Evolutionary conservation across 148 eudicot genomes (phyloP).

Genomic region (Linanthus parryae): DNA sequence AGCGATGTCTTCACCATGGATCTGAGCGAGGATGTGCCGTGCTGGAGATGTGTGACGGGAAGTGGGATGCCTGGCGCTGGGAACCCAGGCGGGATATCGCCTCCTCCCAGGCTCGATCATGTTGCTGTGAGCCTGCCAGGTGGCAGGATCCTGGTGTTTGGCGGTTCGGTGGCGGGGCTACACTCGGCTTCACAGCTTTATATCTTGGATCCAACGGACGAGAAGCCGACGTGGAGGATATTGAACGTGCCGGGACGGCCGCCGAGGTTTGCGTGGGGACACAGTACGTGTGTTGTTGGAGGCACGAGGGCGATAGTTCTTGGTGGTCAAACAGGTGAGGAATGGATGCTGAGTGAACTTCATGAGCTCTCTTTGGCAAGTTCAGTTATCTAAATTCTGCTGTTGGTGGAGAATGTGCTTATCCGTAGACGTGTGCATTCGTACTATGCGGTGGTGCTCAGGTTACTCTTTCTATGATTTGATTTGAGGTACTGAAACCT

Average conservation of each 20-base stretch:
- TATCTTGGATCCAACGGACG: constrained; percentile 82
- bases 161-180: constrained; percentile 91
- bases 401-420: too few species aligned
- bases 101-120: constrained; percentile 88
- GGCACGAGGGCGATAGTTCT: constrained; percentile 89
- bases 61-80: constrained; percentile 90
- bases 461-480: too few species aligned
- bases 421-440: too few species aligned
- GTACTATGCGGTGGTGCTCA: too few species aligned
- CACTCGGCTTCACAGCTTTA: constrained; percentile 90
- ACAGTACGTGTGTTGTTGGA: constrained; percentile 84
- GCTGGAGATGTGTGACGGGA: constrained; percentile 87
- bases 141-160: constrained; percentile 82
- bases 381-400: constrained; percentile 25
- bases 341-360: constrained; percentile 81
- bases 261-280: constrained; percentile 93
- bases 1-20: constrained; percentile 83
- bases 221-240: constrained; percentile 87
- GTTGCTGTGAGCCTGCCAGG: constrained; percentile 94
- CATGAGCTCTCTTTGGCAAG: constrained; percentile 72
- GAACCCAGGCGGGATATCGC: constrained; percentile 85
- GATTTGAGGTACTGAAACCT: too few species aligned
- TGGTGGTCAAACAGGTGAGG: constrained; percentile 92
- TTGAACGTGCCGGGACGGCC: constrained; percentile 86
- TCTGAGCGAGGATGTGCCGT: constrained; percentile 77